These are phyloP conservation scores for Arthrobotrys conoides DNA, from an alignment of 2,329 filamentous ascomycete species.

Conservation along the genomic window DNA sequence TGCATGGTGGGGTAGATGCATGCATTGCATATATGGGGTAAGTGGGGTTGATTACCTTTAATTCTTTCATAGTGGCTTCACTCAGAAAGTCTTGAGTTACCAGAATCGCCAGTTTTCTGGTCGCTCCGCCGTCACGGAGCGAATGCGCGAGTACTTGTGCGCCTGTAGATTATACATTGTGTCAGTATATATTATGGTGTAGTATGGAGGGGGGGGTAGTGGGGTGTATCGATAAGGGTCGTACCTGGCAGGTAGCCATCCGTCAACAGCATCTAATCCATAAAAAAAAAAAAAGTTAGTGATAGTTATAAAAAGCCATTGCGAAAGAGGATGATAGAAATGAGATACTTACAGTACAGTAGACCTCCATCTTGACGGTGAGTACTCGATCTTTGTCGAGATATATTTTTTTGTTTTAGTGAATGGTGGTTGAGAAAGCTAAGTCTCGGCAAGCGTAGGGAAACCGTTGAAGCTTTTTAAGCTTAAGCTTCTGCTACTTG, in stretches of 20 bases:
- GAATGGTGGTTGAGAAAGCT: neutral
- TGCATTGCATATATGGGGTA: neutral
- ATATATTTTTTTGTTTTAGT: neutral
- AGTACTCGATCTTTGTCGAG: neutral
- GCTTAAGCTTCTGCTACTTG: neutral
- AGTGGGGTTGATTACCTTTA: constrained; percentile 72
- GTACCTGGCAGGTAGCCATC: constrained; percentile 93
- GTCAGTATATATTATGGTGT: constrained; percentile 61
- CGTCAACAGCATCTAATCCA: constrained; percentile 84
- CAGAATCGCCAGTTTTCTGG: constrained; percentile 86
- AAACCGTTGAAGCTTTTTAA: constrained; percentile 26
- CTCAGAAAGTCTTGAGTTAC: constrained; percentile 86
- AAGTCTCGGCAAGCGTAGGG: constrained; percentile 10
- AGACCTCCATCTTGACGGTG: constrained; percentile 57
- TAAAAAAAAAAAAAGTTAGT: constrained; percentile 12
- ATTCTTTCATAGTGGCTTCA: constrained; percentile 80
- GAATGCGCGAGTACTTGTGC: constrained; percentile 95
- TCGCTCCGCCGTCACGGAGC: constrained; percentile 87
- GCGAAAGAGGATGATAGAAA: neutral
- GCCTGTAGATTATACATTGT: constrained; percentile 71
- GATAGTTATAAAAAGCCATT: neutral
- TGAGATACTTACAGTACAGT: constrained; percentile 63
- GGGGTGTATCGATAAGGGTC: constrained; percentile 58
- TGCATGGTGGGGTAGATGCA: neutral
- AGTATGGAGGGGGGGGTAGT: constrained; percentile 5